These are phyloP conservation scores for Entrophospora sp. DNA, from an alignment of 192 early-diverging fungal species.

Conservation along the genomic window DNA sequence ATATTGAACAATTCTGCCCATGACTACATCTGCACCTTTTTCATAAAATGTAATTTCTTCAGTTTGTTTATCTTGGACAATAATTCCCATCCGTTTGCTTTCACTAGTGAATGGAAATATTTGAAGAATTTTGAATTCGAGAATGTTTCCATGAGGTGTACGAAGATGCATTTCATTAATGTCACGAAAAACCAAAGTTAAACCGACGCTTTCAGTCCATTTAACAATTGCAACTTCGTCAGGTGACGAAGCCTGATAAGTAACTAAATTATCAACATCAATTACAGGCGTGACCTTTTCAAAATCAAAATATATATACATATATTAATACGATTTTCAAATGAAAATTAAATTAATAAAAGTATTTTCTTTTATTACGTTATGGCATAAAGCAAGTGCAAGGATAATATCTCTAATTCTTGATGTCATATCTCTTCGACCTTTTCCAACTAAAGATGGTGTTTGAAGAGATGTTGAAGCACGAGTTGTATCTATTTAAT, in stretches of 20 bases:
- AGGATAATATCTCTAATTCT: constrained; percentile 81
- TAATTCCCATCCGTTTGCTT: constrained; percentile 94
- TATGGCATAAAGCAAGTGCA: constrained; percentile 86
- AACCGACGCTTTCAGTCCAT: constrained; percentile 83
- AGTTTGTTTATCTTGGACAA: constrained; percentile 58
- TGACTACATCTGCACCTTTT: constrained; percentile 92
- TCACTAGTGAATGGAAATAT: constrained; percentile 99
- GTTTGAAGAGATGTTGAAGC: constrained; percentile 21
- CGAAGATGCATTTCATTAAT: constrained; percentile 57
- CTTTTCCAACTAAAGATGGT: constrained; percentile 39
- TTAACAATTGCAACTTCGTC: constrained; percentile 94
- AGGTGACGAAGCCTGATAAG: constrained; percentile 92
- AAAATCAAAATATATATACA: too few relatives aligned
- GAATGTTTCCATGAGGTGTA: constrained; percentile 39
- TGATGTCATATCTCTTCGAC: constrained; percentile 73
- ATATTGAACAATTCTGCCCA: constrained; percentile 78
- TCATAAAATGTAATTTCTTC: constrained; percentile 82
- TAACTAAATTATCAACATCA: constrained; percentile 49
- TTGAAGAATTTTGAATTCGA: constrained; percentile 77
- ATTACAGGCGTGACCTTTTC: constrained; percentile 69
- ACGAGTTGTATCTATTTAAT: not conserved
- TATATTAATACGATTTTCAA: not conserved
- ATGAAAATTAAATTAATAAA: not conserved
- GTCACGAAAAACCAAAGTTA: constrained; percentile 73
- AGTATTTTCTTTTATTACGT: constrained; percentile 46